phyloP scores from a whole-genome alignment of 176 grass and related monocot species.

The Phragmites australis region DNA sequence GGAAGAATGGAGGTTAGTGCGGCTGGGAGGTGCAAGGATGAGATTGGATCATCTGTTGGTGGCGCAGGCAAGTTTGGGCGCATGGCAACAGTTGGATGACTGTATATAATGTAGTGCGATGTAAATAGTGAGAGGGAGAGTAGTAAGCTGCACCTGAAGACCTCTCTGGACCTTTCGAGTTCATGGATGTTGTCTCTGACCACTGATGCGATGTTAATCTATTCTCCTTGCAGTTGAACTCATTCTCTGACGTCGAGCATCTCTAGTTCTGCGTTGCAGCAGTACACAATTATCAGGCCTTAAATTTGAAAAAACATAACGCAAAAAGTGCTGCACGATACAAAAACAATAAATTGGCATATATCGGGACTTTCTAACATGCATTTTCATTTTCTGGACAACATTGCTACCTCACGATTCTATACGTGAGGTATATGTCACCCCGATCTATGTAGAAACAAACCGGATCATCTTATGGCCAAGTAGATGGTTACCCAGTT shows the following conservation, averaged over 20 bases:
- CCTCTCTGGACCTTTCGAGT: slow-evolving; percentile 30
- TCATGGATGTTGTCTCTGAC: slow-evolving; percentile 37
- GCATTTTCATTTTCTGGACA: neutral
- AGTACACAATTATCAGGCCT: neutral
- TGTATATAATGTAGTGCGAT: slow-evolving; percentile 78
- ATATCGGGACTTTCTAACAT: neutral
- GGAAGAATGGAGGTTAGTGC: slow-evolving; percentile 44
- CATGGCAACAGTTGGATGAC: slow-evolving; percentile 63
- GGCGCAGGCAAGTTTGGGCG: slow-evolving; percentile 57
- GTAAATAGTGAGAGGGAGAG: slow-evolving; percentile 52
- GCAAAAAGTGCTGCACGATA: neutral
- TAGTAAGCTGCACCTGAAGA: slow-evolving; percentile 34
- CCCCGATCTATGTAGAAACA: neutral
- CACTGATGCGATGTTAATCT: slow-evolving; percentile 38
- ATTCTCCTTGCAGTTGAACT: slow-evolving; percentile 6
- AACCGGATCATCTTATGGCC: neutral
- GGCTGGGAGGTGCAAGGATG: slow-evolving; percentile 74
- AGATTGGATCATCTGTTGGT: slow-evolving; percentile 45
- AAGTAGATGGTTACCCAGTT: neutral
- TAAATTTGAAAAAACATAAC: neutral
- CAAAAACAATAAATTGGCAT: neutral
- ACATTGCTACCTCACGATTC: neutral
- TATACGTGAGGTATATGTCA: neutral
- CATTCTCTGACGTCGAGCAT: neutral
- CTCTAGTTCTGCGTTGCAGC: neutral